These are phyloP conservation scores for Penicillium cinerascens DNA, from an alignment of 495 filamentous ascomycete species.

Conservation along the genomic window DNA sequence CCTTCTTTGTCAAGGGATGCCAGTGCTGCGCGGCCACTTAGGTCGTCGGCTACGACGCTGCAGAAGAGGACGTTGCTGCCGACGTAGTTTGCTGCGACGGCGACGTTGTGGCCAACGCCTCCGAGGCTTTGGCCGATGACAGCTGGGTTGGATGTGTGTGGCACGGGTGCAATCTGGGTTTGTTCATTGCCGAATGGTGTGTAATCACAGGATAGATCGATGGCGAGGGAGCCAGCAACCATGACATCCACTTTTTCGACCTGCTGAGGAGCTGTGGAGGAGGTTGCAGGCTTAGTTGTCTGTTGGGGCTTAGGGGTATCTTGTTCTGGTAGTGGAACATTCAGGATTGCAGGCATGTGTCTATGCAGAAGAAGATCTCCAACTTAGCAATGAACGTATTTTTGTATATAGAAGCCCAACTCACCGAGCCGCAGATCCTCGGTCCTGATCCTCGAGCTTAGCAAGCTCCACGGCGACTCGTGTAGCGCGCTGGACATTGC, in stretches of 20 bases:
- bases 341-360: slow-evolving; percentile 40
- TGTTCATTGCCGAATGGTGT: slow-evolving; percentile 36
- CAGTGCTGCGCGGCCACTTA: slow-evolving; percentile 69
- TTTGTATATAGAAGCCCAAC: slow-evolving; percentile 23
- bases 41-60: slow-evolving; percentile 72
- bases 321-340: slow-evolving; percentile 25
- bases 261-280: not conserved
- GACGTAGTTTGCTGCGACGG: slow-evolving; percentile 67
- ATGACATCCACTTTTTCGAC: slow-evolving; percentile 58
- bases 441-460: slow-evolving; percentile 50
- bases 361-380: slow-evolving; percentile 31
- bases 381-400: slow-evolving; percentile 31
- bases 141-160: slow-evolving; percentile 84
- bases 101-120: slow-evolving; percentile 94
- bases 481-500: slow-evolving; percentile 77
- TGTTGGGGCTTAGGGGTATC: slow-evolving; percentile 18
- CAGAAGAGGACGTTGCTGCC: slow-evolving; percentile 61
- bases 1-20: slow-evolving; percentile 56
- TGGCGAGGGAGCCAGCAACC: slow-evolving; percentile 83
- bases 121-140: slow-evolving; percentile 76
- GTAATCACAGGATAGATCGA: slow-evolving; percentile 85
- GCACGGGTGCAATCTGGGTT: slow-evolving; percentile 43
- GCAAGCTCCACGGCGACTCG: slow-evolving; percentile 74
- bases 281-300: slow-evolving; percentile 1
- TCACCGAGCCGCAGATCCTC: slow-evolving; percentile 37